A percentile compares a stretch with the other conserved stretches of the same genome.
These are phyloP conservation scores for Mycena indigotica DNA, from an alignment of 768 basidiomycete species.

Conservation along the genomic window DNA sequence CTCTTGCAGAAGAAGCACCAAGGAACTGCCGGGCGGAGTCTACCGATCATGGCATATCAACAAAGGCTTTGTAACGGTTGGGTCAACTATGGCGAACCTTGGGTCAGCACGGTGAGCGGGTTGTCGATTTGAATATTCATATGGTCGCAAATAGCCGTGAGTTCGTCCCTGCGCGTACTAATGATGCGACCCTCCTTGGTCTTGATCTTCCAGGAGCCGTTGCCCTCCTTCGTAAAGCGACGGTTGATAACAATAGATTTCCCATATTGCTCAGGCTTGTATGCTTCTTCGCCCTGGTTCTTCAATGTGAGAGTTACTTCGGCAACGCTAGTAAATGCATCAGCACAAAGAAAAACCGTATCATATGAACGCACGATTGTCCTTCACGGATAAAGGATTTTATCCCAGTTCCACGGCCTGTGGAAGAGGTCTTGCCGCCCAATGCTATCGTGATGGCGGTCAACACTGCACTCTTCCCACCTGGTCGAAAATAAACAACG, in stretches of 20 bases:
- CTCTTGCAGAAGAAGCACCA: slow-evolving; percentile 72
- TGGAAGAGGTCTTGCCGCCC: background rate
- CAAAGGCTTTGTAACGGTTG: background rate
- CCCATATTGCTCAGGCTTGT: slow-evolving; percentile 77
- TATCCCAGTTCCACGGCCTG: background rate
- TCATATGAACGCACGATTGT: background rate
- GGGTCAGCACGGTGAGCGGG: slow-evolving; percentile 51
- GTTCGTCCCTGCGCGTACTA: slow-evolving; percentile 63
- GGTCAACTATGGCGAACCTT: slow-evolving; percentile 47
- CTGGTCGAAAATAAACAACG: background rate
- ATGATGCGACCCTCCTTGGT: slow-evolving; percentile 63
- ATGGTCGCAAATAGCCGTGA: slow-evolving; percentile 85
- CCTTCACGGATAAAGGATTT: background rate
- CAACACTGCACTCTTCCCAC: background rate
- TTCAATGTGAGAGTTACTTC: slow-evolving; percentile 80
- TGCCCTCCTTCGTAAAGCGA: slow-evolving; percentile 71
- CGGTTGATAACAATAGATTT: slow-evolving; percentile 82
- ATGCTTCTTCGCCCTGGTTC: slow-evolving; percentile 92
- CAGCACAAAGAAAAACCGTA: background rate
- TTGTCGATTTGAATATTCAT: slow-evolving; percentile 97
- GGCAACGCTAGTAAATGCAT: slow-evolving; percentile 47
- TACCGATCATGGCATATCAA: slow-evolving; percentile 21
- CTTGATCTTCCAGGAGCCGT: slow-evolving; percentile 80
- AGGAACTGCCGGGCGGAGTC: slow-evolving; percentile 83
- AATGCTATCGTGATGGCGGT: background rate